Base-by-base conservation (phyloP, 2,329 filamentous ascomycete species). In the Xylaria sp. region DNA sequence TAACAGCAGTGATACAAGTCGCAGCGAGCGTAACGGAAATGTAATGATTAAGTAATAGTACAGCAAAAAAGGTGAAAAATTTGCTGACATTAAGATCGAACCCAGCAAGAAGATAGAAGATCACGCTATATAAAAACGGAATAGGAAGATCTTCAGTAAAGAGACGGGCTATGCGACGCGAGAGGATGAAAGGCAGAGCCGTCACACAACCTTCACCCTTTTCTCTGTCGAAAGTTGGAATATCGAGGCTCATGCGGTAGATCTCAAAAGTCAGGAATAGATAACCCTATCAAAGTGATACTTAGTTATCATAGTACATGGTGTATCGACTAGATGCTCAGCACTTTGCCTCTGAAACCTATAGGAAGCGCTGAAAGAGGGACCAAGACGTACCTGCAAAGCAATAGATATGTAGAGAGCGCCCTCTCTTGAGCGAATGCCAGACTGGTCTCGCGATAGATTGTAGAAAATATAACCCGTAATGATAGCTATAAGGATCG, bases 71-170 rank as follows among this genome's bases (percentile, higher is more conserved):
- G 0, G 86, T 89, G 66, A 94, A 89, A 78, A 93, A 94, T 63
- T 90, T 87, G 1, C 75, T 79, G 0, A 85, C 87, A 9, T 89
- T 85, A 2, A 85, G 83, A 56, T 92, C 87, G 72, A 93, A 92
- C 0, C 91, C 91, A 6, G 89, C 87, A 90, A 94, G 93, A 77
- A 93, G 94, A 78, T 94, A 94, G 75, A 89, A 90, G 7, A 94
- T 90, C 1, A 89, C 80, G 6, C 89, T 89, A 75, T 90, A 94
- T 3, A 93, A 77, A 17, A 93, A 84, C 0, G 92, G 92, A 0
- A 93, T 90, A 0, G 91, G 90, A 0, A 94, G 75, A 74, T 94
- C 92, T 76, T 94, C 92, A 0, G 91, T 88, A 1, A 90, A 83
- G 26, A 93, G 80, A 6, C 91, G 85, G 0, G 92, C 90, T 5